These are phyloP conservation scores for Solanum rostratum DNA, from an alignment of 257 asterid species.

Conservation along the genomic window DNA sequence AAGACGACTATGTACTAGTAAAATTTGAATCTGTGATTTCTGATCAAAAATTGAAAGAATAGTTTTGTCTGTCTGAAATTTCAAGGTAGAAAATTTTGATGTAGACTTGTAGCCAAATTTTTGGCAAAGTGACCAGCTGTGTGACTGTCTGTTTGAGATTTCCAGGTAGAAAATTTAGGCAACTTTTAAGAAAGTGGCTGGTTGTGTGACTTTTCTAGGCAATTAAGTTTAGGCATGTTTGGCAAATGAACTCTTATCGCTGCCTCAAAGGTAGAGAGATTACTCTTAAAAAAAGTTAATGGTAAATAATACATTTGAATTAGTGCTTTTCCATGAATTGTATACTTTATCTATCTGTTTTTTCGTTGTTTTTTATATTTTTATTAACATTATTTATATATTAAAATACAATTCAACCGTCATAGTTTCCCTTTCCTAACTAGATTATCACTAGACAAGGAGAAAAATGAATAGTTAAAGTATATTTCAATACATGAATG, in stretches of 20 bases:
- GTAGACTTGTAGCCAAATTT: neutral
- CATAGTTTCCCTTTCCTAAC: rapidly evolving
- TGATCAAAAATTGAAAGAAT: neutral
- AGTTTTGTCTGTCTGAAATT: no score
- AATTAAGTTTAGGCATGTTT: neutral
- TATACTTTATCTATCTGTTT: no score
- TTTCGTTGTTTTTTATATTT: no score
- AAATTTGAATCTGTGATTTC: rapidly evolving
- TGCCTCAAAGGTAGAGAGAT: no score
- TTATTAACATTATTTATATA: rapidly evolving
- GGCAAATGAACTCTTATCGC: neutral
- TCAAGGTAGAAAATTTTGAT: neutral
- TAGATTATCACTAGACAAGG: no score
- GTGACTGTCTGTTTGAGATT: neutral
- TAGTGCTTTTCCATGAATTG: neutral
- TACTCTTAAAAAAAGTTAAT: neutral
- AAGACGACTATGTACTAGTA: neutral
- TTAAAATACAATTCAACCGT: rapidly evolving
- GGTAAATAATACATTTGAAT: neutral
- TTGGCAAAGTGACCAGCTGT: neutral
- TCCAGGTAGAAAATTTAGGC: neutral
- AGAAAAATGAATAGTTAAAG: no score
- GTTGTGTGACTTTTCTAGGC: neutral
- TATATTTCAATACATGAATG: no score
- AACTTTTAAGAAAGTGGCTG: neutral